These are phyloP conservation scores for Alternaria tenuissima DNA, from an alignment of 2,329 filamentous ascomycete genomes.

Conservation along the genomic window DNA sequence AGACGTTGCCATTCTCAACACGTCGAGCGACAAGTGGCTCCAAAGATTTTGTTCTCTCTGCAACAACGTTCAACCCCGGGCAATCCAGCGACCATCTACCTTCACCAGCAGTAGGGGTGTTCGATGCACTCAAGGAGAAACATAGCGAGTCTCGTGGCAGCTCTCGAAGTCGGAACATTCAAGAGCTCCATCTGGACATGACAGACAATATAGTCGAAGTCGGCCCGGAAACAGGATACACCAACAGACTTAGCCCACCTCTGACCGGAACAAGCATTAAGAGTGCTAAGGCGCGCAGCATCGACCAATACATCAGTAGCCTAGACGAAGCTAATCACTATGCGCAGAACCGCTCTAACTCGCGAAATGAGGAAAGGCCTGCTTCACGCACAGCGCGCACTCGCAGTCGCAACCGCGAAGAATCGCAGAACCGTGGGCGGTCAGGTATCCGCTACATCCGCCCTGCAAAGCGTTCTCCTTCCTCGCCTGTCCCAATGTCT, in stretches of 20 bases:
- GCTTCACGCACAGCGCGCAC: constrained; percentile 57
- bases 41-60: constrained; percentile 59
- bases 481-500: constrained; percentile 93
- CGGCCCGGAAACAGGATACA: constrained; percentile 52
- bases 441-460: constrained; percentile 72
- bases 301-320: constrained; percentile 87
- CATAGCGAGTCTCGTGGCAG: constrained; percentile 70
- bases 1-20: constrained; percentile 50
- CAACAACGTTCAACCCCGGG: constrained; percentile 45
- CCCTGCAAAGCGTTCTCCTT: constrained; percentile 84
- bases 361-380: constrained; percentile 55
- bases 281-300: constrained; percentile 69
- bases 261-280: constrained; percentile 60
- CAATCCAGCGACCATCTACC: constrained; percentile 59
- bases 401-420: constrained; percentile 62
- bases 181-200: constrained; percentile 65
- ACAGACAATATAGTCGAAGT: constrained; percentile 54
- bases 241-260: constrained; percentile 61
- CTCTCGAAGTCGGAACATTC: constrained; percentile 80
- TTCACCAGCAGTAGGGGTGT: constrained; percentile 71
- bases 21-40: constrained; percentile 62
- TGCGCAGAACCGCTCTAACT: constrained; percentile 48
- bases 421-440: constrained; percentile 75
- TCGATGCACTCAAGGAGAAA: constrained; percentile 70
- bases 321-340: constrained; percentile 78